phyloP scores from a whole-genome alignment of 257 asterid species.

The Anisodus acutangulus region DNA sequence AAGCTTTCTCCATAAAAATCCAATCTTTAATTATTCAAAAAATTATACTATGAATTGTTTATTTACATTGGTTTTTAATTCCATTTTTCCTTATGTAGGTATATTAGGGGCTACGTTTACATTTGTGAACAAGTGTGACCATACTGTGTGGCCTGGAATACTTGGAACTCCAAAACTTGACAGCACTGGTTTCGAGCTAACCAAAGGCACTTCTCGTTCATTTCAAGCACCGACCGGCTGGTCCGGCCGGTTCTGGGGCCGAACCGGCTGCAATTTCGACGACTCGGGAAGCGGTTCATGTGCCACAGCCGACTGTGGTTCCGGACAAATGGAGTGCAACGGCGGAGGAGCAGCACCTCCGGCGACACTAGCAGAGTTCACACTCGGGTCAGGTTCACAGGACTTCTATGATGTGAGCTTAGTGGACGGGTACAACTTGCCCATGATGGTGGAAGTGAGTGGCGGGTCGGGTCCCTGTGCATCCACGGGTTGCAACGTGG shows the following conservation, averaged over 20 bases:
- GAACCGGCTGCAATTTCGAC: slow-evolving; percentile 71
- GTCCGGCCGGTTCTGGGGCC: slow-evolving; percentile 89
- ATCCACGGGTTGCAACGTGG: slow-evolving; percentile 70
- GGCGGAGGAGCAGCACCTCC: slow-evolving; percentile 76
- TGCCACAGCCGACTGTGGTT: slow-evolving; percentile 73
- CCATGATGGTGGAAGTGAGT: slow-evolving; percentile 58
- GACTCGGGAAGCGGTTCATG: slow-evolving; percentile 61
- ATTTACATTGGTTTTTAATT: neutral
- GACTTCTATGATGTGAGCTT: slow-evolving; percentile 85
- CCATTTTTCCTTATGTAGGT: slow-evolving; percentile 5
- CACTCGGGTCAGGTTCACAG: slow-evolving; percentile 74
- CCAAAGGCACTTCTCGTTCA: slow-evolving; percentile 54
- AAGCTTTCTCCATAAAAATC: neutral
- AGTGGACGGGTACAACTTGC: slow-evolving; percentile 82
- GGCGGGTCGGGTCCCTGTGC: slow-evolving; percentile 74
- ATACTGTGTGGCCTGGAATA: slow-evolving; percentile 79
- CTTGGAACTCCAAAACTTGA: slow-evolving; percentile 58
- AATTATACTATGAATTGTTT: neutral
- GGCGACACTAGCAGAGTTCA: slow-evolving; percentile 81
- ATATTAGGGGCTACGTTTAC: slow-evolving; percentile 60
- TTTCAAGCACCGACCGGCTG: slow-evolving; percentile 77
- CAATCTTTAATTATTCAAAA: neutral
- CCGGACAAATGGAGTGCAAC: slow-evolving; percentile 69
- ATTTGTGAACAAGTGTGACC: slow-evolving; percentile 65
- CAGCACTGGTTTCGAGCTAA: slow-evolving; percentile 71